Evolutionary conservation across 805 yeast genomes (phyloP).

Genomic region (Lipomyces starkeyi): DNA sequence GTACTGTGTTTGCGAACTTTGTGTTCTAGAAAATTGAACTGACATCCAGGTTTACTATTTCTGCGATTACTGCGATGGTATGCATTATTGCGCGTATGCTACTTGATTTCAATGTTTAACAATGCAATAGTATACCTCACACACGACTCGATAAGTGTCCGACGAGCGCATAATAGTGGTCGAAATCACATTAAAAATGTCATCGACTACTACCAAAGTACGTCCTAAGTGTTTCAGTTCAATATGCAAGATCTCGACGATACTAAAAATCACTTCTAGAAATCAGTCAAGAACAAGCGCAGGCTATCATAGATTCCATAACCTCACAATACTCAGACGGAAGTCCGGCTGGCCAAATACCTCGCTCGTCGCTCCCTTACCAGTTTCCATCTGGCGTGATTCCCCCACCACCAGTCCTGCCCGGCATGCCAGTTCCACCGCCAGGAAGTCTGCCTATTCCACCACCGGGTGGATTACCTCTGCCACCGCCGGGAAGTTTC

Average conservation of each 20-base stretch:
- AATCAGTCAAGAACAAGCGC: conserved; percentile 38
- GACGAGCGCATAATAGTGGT: conserved; percentile 80
- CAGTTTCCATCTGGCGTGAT: conserved; percentile 24
- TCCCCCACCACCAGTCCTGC: conserved; percentile 17
- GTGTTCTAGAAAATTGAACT: not conserved
- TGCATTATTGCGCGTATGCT: conserved; percentile 28
- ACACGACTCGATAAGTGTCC: conserved; percentile 85
- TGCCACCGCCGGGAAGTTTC: conserved; percentile 10
- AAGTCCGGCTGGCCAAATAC: conserved; percentile 7
- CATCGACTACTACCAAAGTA: conserved; percentile 73
- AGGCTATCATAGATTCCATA: conserved; percentile 34
- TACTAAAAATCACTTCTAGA: conserved; percentile 14
- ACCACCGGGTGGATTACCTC: conserved; percentile 7
- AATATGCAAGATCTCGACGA: not conserved
- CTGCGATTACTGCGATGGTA: conserved; percentile 80
- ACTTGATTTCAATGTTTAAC: not conserved
- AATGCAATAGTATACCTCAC: conserved; percentile 64
- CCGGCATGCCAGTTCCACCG: conserved; percentile 20
- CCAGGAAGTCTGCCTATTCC: conserved; percentile 22
- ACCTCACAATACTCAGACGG: conserved; percentile 27
- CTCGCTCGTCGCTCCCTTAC: conserved; percentile 20
- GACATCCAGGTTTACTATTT: conserved; percentile 37
- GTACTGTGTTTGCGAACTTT: conserved; percentile 23
- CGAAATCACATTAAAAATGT: conserved; percentile 73
- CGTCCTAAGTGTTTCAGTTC: conserved; percentile 27